Evolutionary conservation across 305 asterid genomes (phyloP).

Genomic region (Plantago coronopus): DNA sequence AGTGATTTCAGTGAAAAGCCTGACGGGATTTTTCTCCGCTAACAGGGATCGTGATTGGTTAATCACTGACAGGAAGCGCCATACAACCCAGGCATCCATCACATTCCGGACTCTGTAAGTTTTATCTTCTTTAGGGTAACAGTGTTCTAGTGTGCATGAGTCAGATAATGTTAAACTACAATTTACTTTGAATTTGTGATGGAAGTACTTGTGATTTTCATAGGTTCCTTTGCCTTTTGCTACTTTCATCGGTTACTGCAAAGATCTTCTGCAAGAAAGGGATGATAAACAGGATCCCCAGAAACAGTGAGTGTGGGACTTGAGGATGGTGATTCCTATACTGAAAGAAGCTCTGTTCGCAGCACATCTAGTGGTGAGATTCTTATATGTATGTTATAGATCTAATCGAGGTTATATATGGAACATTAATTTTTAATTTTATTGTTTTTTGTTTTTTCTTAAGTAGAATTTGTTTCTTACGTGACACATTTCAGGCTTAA

Average conservation of each 20-base stretch:
- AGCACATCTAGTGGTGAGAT: constrained; percentile 82
- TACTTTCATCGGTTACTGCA: constrained; percentile 77
- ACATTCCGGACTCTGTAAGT: constrained; percentile 63
- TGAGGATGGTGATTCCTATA: constrained; percentile 28
- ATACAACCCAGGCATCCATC: constrained; percentile 34
- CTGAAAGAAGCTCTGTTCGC: constrained; percentile 45
- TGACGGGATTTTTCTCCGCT: constrained; percentile 46
- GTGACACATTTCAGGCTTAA: too few species aligned
- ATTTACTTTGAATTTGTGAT: constrained; percentile 8
- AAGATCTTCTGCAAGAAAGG: constrained; percentile 37
- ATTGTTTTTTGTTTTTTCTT: too few species aligned
- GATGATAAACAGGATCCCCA: constrained; percentile 33
- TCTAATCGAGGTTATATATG: too few species aligned
- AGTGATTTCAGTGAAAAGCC: constrained; percentile 56
- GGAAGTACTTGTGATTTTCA: constrained; percentile 18
- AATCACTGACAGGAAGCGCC: constrained; percentile 33
- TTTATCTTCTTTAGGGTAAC: not conserved
- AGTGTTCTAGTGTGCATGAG: not conserved
- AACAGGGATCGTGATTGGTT: constrained; percentile 60
- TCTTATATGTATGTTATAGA: too few species aligned
- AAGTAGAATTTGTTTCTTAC: too few species aligned
- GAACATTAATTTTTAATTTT: too few species aligned
- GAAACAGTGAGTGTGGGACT: constrained; percentile 29
- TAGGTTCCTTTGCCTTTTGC: constrained; percentile 78
- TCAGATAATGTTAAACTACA: constrained; percentile 13